Evolutionary conservation across 1,284 basidiomycete genomes (phyloP), one percentile per base, ranked within the genome.

Genomic region (Termitomyces sp.): DNA sequence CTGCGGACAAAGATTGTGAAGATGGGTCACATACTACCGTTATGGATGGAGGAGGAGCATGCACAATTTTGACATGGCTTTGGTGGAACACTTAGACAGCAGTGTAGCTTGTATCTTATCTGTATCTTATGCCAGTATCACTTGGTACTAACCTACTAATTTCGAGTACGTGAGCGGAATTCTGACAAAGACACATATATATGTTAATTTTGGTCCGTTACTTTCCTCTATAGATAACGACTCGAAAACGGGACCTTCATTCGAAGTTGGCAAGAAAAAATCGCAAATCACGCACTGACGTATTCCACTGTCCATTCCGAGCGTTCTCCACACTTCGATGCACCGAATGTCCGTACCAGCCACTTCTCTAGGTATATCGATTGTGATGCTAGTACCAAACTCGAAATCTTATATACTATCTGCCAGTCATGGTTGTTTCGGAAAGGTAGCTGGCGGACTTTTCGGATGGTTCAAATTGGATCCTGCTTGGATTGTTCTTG

Each of bases 21-120:
- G 57, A 99, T 99, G 97, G 97, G 97, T 9, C 96, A 99, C 70
- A 86, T 96, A 75, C 73, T 97, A 26, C 83, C 87, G 28, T 68
- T 92, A 50, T 76, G 70, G 73, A 68, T 79, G 68, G 72, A 74
- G 24, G 71, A 70, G 47, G 54, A 51, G 26, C 51, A 34, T 17
- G 53, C 46, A 34, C 56, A 24, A 52, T 50, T 40, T 24, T 6
- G 15, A 21, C n/a, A 10, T 9, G 17, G 10, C 1, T 38, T 54
- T 12, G n/a, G 33, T 44, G 17, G 33, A n/a, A 30, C 36, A 33
- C 15, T n/a, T 43, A 42, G 47, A 39, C 28, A 3, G 34, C 26
- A 42, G 36, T 31, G 21, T 17, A 21, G 10, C 3, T 26, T 48
- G 26, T 40, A 45, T 21, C 34, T 55, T 49, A 43, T 54, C 36